These are phyloP conservation scores for Metschnikowia drakensbergensis DNA, from an alignment of 805 yeast species.

Conservation along the genomic window DNA sequence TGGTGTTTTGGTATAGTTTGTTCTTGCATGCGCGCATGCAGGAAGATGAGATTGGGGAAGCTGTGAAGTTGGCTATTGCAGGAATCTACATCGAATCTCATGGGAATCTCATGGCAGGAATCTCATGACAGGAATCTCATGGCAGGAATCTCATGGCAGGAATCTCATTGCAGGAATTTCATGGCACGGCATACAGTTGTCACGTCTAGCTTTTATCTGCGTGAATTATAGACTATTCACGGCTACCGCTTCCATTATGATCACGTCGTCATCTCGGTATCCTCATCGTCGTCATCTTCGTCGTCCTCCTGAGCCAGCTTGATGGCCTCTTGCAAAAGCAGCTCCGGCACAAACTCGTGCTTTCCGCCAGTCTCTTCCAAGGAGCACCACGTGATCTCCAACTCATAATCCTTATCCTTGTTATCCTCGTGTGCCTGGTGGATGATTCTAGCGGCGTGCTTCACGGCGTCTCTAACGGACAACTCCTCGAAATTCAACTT, in stretches of 20 bases:
- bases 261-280: slow-evolving; percentile 22
- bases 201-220: not conserved
- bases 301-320: slow-evolving; percentile 79
- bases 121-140: too few species aligned
- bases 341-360: slow-evolving; percentile 79
- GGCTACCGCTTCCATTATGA: not conserved
- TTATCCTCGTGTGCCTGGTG: slow-evolving; percentile 95
- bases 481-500: slow-evolving; percentile 73
- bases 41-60: not conserved
- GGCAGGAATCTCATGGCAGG: too few species aligned
- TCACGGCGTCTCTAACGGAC: slow-evolving; percentile 77
- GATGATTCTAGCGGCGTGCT: slow-evolving; percentile 90
- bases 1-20: slow-evolving; percentile 2
- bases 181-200: not conserved
- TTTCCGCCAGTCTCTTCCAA: slow-evolving; percentile 68
- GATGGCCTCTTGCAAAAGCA: slow-evolving; percentile 76
- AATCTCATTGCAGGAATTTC: too few species aligned
- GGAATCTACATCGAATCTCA: not conserved
- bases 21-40: slow-evolving; percentile 1
- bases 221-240: slow-evolving; percentile 1
- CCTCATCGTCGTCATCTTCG: slow-evolving; percentile 69
- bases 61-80: not conserved
- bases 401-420: slow-evolving; percentile 94
- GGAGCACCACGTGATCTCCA: slow-evolving; percentile 90
- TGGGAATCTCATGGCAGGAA: too few species aligned